Evolutionary conservation across 108 stramenopile species (phyloP).

Genomic region (Skeletonema grethae): DNA sequence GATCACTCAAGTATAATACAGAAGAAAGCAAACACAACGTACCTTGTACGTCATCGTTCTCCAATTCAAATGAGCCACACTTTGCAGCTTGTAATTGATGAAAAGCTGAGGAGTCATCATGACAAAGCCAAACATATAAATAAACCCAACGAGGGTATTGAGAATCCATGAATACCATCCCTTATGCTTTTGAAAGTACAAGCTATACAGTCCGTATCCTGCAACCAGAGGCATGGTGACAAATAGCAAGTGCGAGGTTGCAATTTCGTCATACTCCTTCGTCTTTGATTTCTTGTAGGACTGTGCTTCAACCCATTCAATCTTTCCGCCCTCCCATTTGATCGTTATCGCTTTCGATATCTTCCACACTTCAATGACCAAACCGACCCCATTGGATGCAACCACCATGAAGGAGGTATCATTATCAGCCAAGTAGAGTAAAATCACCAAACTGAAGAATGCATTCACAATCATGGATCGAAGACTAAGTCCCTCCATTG

Average conservation of each 20-base stretch:
- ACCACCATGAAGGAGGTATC: constrained; percentile 81
- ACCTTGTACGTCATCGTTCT: constrained; percentile 33
- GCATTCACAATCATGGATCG: constrained; percentile 72
- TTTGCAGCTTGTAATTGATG: constrained; percentile 91
- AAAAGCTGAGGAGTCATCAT: constrained; percentile 93
- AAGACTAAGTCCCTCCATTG: constrained; percentile 74
- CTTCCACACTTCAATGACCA: constrained; percentile 83
- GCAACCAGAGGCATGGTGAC: constrained; percentile 74
- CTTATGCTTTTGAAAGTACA: constrained; percentile 73
- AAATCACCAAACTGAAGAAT: constrained; percentile 75
- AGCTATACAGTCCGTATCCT: constrained; percentile 69
- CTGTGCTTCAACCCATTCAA: constrained; percentile 63
- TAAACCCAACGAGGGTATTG: constrained; percentile 68
- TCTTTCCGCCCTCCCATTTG: constrained; percentile 47
- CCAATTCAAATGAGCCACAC: constrained; percentile 89
- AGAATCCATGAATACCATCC: constrained; percentile 88
- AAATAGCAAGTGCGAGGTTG: constrained; percentile 62
- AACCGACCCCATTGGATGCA: constrained; percentile 62
- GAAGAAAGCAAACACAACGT: background rate
- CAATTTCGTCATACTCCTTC: constrained; percentile 75
- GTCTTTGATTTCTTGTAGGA: constrained; percentile 60
- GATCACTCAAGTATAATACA: background rate
- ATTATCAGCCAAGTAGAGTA: constrained; percentile 82
- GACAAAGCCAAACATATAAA: constrained; percentile 91
- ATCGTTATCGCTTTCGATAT: constrained; percentile 60